Evolutionary conservation across 2,329 filamentous ascomycete species (phyloP).

Genomic region (Aspergillus sp.): DNA sequence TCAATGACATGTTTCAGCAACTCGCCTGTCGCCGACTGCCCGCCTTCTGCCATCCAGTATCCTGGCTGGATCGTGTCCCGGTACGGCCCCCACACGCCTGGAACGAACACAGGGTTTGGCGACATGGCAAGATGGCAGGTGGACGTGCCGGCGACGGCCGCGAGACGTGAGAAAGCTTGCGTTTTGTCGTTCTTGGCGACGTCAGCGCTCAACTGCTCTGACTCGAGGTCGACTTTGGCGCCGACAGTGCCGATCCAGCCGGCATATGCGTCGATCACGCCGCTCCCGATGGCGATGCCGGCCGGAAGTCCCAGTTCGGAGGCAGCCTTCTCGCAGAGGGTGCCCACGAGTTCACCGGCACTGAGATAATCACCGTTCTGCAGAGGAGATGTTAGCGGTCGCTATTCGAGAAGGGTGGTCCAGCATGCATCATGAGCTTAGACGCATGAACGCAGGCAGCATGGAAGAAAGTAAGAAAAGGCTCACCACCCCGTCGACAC

Average conservation of each 20-base stretch:
- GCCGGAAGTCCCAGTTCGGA: slow-evolving; percentile 77
- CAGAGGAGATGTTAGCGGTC: slow-evolving; percentile 9
- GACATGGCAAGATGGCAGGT: slow-evolving; percentile 98
- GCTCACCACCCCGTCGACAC: slow-evolving; percentile 90
- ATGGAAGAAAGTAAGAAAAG: slow-evolving; percentile 36
- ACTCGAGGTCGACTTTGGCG: slow-evolving; percentile 78
- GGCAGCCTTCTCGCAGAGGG: slow-evolving; percentile 78
- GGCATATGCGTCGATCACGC: slow-evolving; percentile 97
- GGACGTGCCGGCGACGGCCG: slow-evolving; percentile 92
- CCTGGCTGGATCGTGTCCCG: slow-evolving; percentile 86
- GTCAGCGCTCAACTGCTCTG: slow-evolving; percentile 65
- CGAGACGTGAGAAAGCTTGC: slow-evolving; percentile 88
- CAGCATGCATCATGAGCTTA: not conserved
- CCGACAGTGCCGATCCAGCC: slow-evolving; percentile 99
- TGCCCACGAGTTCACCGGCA: slow-evolving; percentile 86
- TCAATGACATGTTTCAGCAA: slow-evolving; percentile 91
- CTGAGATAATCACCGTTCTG: slow-evolving; percentile 91
- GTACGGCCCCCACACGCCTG: slow-evolving; percentile 97
- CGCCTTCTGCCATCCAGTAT: slow-evolving; percentile 96
- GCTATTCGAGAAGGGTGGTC: not conserved
- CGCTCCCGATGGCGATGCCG: slow-evolving; percentile 89
- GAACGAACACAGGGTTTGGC: slow-evolving; percentile 85
- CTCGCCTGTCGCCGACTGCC: slow-evolving; percentile 94
- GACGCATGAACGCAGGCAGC: not conserved
- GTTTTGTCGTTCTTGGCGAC: slow-evolving; percentile 79